Evolutionary conservation across 371 early-diverging fungal species (phyloP).

Genomic region (Mucor mucedo): DNA sequence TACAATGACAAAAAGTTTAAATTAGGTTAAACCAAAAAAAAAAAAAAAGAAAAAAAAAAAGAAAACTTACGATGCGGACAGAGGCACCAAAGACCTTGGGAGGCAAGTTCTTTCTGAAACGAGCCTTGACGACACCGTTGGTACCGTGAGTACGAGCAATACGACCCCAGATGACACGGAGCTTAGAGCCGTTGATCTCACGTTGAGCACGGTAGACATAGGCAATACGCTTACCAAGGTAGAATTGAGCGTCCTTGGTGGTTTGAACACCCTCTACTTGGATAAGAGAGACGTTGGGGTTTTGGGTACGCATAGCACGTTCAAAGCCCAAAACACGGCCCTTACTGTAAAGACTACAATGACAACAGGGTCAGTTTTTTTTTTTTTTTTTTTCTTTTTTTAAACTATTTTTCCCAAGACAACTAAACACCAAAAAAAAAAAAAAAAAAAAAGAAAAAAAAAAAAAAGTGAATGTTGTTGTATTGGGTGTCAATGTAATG

Average conservation of each 20-base stretch:
- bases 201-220: conserved; percentile 88
- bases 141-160: conserved; percentile 94
- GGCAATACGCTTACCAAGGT: conserved; percentile 86
- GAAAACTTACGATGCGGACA: conserved; percentile 52
- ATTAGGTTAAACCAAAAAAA: neutral
- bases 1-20: conserved; percentile 18
- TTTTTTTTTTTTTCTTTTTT: too few species aligned
- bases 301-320: conserved; percentile 89
- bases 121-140: conserved; percentile 89
- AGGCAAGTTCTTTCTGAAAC: conserved; percentile 93
- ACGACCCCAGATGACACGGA: conserved; percentile 97
- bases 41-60: neutral
- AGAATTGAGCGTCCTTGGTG: conserved; percentile 85
- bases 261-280: conserved; percentile 91
- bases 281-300: conserved; percentile 87
- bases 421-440: too few species aligned
- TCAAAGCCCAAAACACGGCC: conserved; percentile 93
- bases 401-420: neutral
- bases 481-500: too few species aligned
- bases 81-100: conserved; percentile 89
- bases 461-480: conserved; percentile 6
- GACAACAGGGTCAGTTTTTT: neutral
- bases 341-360: conserved; percentile 91
- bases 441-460: neutral
- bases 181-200: conserved; percentile 87